These are phyloP conservation scores for Nepenthes alata DNA, from an alignment of 179 eudicot species.

Conservation along the genomic window DNA sequence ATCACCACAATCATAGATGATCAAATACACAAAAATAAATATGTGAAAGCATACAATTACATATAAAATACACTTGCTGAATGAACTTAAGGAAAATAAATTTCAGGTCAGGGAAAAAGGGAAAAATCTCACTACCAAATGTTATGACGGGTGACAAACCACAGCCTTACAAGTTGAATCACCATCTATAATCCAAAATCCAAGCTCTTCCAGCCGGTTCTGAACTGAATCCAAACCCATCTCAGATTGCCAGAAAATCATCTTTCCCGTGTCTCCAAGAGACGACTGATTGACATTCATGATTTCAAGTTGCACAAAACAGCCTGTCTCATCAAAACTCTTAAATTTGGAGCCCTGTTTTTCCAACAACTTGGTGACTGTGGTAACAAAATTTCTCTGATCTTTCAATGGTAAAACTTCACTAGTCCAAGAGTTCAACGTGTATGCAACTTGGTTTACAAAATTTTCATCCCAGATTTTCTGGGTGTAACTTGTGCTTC, in stretches of 20 bases:
- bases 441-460: slow-evolving; percentile 17
- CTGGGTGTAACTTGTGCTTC: slow-evolving; percentile 36
- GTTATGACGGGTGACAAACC: slow-evolving; percentile 55
- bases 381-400: slow-evolving; percentile 17
- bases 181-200: slow-evolving; percentile 64
- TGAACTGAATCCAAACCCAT: slow-evolving; percentile 28
- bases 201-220: slow-evolving; percentile 36
- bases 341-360: slow-evolving; percentile 23
- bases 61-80: slow-evolving; percentile 10
- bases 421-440: slow-evolving; percentile 14
- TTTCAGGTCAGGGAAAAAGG: neutral
- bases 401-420: slow-evolving; percentile 16
- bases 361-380: slow-evolving; percentile 25
- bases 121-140: neutral
- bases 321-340: slow-evolving; percentile 26
- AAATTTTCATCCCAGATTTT: slow-evolving; percentile 38
- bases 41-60: neutral
- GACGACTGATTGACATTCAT: slow-evolving; percentile 22
- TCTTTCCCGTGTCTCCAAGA: slow-evolving; percentile 23
- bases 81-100: neutral
- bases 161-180: slow-evolving; percentile 70
- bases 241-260: slow-evolving; percentile 50
- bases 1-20: no score
- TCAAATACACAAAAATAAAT: neutral
- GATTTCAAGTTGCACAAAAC: slow-evolving; percentile 22